phyloP scores from a whole-genome alignment of 345 rosid genomes.

The Turnera subulata region DNA sequence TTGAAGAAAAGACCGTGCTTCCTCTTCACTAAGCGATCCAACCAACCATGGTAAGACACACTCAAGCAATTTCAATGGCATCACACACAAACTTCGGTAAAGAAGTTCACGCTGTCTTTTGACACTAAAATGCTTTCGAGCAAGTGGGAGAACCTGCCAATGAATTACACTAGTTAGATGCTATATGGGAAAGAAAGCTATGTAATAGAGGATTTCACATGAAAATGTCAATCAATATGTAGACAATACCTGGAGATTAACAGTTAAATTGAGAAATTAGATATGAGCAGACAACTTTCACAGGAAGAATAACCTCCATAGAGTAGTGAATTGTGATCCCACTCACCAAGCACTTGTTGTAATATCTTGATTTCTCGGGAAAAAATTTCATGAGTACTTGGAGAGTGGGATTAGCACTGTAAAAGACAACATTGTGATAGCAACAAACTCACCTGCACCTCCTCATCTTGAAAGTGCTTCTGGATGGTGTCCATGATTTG shows the following conservation, averaged over 20 bases:
- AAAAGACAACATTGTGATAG: not conserved
- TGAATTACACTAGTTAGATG: conserved; percentile 8
- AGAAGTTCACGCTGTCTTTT: conserved; percentile 59
- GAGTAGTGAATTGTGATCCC: not conserved
- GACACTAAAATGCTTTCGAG: conserved; percentile 48
- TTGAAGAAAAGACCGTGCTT: conserved; percentile 47
- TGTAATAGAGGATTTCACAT: not conserved
- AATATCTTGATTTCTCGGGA: no score
- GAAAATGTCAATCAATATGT: not conserved
- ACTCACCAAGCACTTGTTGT: no score
- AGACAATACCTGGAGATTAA: not conserved
- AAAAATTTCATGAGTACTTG: no score
- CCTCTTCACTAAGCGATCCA: conserved; percentile 43
- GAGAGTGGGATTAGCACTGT: no score
- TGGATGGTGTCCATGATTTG: conserved; percentile 48
- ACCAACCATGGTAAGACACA: conserved; percentile 60
- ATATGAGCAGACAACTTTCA: not conserved
- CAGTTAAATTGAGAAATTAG: conserved; percentile 2
- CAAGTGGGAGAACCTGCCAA: conserved; percentile 57
- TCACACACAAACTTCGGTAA: conserved; percentile 54
- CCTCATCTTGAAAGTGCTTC: conserved; percentile 56
- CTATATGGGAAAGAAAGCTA: not conserved
- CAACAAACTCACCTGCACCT: conserved; percentile 42
- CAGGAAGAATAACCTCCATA: conserved; percentile 2
- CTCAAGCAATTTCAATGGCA: conserved; percentile 59